Evolutionary conservation across 129 eudicot species (phyloP).

Genomic region (Centrapalus pauciflorus): DNA sequence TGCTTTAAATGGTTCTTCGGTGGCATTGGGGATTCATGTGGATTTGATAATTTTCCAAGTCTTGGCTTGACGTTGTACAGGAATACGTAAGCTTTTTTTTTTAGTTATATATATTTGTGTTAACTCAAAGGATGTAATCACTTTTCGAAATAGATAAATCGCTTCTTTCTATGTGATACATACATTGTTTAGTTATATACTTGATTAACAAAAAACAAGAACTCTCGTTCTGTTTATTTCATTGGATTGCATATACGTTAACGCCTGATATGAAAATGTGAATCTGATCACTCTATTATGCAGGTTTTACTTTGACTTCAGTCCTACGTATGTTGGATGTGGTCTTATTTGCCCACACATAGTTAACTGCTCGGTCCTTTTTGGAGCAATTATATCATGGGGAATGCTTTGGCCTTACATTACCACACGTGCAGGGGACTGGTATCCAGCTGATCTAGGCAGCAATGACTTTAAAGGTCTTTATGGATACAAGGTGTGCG

Average conservation of each 20-base stretch:
- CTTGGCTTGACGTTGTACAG: slow-evolving; percentile 61
- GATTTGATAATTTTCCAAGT: slow-evolving; percentile 74
- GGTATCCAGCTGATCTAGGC: slow-evolving; percentile 87
- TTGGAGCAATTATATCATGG: slow-evolving; percentile 96
- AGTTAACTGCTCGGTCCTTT: slow-evolving; percentile 81
- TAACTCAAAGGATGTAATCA: no score
- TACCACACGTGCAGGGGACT: slow-evolving; percentile 61
- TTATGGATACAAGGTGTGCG: slow-evolving; percentile 82
- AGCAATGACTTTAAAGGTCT: slow-evolving; percentile 90
- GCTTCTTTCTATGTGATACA: no score
- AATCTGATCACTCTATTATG: slow-evolving; percentile 17
- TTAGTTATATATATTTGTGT: neutral
- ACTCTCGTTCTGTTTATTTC: no score
- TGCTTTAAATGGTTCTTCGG: slow-evolving; percentile 82
- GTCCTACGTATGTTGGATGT: slow-evolving; percentile 93
- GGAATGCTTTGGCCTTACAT: slow-evolving; percentile 92
- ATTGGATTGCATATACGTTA: no score
- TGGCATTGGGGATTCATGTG: slow-evolving; percentile 74
- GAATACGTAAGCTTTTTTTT: slow-evolving; percentile 45
- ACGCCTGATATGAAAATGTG: no score
- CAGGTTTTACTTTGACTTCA: slow-evolving; percentile 97
- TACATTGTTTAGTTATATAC: no score
- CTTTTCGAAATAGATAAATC: no score
- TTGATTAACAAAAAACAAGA: no score
- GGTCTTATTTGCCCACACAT: slow-evolving; percentile 96